Evolutionary conservation across 371 early-diverging fungal genomes (phyloP).

Genomic region (Synchytrium microbalum): DNA sequence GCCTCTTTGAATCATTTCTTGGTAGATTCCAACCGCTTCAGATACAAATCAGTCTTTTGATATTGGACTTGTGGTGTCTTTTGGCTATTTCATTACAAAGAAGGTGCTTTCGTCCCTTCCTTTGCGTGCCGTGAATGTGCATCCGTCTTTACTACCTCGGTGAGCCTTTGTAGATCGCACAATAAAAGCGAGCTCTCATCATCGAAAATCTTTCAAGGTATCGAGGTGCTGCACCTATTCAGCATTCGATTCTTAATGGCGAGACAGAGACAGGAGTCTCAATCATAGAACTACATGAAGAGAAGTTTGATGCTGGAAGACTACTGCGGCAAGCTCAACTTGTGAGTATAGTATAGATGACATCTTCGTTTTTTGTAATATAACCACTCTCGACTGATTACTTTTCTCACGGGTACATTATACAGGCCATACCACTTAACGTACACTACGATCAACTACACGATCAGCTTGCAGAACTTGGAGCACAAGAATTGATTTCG

Average conservation of each 20-base stretch:
- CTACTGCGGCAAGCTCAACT: constrained; percentile 59
- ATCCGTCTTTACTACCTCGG: constrained; percentile 81
- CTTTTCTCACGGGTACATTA: neutral
- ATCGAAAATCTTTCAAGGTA: constrained; percentile 52
- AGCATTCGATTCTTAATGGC: constrained; percentile 71
- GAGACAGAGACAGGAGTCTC: constrained; percentile 77
- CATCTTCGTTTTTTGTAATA: neutral
- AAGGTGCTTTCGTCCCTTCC: constrained; percentile 57
- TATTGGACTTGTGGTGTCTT: constrained; percentile 87
- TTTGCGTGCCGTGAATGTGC: constrained; percentile 73
- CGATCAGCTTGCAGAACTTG: constrained; percentile 48
- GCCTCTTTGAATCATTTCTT: neutral
- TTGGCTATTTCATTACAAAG: constrained; percentile 81
- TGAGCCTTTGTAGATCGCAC: constrained; percentile 9
- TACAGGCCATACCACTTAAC: constrained; percentile 36
- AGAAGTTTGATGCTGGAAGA: constrained; percentile 76
- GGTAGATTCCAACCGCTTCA: neutral
- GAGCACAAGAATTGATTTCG: constrained; percentile 55
- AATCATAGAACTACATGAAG: constrained; percentile 72
- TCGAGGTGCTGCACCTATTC: constrained; percentile 89
- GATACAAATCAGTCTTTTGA: constrained; percentile 39
- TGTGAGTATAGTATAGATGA: too few species aligned
- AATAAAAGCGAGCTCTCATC: neutral
- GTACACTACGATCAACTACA: constrained; percentile 41
- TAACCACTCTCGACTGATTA: constrained; percentile 2